phyloP scores from a whole-genome alignment of 306 rosid species.

The Prinsepia uniflora region DNA sequence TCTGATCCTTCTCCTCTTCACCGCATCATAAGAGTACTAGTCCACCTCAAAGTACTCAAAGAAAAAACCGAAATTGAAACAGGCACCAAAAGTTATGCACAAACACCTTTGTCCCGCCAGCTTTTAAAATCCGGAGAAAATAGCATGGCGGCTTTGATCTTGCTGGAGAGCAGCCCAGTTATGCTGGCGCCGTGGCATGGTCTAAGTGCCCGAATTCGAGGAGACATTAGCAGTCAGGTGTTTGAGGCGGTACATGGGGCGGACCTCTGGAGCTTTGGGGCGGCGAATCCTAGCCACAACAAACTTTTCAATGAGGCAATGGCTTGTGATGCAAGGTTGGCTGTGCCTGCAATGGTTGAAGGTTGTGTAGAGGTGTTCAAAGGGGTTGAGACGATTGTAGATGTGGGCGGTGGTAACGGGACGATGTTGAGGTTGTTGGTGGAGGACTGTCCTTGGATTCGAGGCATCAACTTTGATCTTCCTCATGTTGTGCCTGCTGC shows the following conservation, averaged over 20 bases:
- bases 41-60: constrained; percentile 39
- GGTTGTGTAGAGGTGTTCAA: constrained; percentile 39
- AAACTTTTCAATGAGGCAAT: constrained; percentile 54
- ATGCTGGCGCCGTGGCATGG: constrained; percentile 40
- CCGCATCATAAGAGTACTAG: constrained; percentile 52
- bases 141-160: constrained; percentile 25
- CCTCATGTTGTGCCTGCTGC: constrained; percentile 51
- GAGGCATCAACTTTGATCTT: constrained; percentile 61
- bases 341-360: constrained; percentile 30
- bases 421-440: constrained; percentile 30
- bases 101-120: constrained; percentile 30
- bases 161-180: constrained; percentile 20
- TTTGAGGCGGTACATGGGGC: constrained; percentile 45
- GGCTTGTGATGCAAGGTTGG: constrained; percentile 47
- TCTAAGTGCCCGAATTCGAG: constrained; percentile 21
- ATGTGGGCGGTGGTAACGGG: constrained; percentile 83
- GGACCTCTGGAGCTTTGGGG: constrained; percentile 47
- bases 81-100: constrained; percentile 5
- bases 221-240: constrained; percentile 7
- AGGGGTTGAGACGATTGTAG: constrained; percentile 51
- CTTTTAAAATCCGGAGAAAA: constrained; percentile 17
- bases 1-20: constrained; percentile 30
- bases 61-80: not conserved
- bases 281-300: constrained; percentile 26
- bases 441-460: constrained; percentile 42